phyloP scores from a whole-genome alignment of 2,329 filamentous ascomycete species.

The Knufia petricola region DNA sequence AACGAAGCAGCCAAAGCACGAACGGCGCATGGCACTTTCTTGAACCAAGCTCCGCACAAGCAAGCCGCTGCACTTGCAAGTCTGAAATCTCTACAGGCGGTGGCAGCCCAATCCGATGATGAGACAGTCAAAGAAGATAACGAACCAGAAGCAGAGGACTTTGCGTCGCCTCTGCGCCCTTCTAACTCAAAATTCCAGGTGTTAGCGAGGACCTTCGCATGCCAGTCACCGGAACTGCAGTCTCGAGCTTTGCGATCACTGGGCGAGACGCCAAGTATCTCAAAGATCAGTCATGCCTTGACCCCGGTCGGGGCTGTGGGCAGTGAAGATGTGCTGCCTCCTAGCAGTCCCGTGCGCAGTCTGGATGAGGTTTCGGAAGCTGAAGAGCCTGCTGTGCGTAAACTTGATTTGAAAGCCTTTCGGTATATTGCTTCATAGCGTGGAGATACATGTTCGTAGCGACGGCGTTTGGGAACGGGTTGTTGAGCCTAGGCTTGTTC shows the following conservation, averaged over 20 bases:
- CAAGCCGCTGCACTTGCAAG: slow-evolving; percentile 13
- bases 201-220: slow-evolving; percentile 13
- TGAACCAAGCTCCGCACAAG: slow-evolving; percentile 8
- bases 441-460: neutral
- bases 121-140: neutral
- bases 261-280: slow-evolving; percentile 4
- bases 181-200: neutral
- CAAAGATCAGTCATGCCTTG: slow-evolving; percentile 7
- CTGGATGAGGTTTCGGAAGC: slow-evolving; percentile 25
- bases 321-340: slow-evolving; percentile 45
- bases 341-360: slow-evolving; percentile 31
- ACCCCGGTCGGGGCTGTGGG: slow-evolving; percentile 24
- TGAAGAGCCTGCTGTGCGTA: slow-evolving; percentile 13
- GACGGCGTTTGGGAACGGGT: neutral
- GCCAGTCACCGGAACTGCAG: slow-evolving; percentile 11
- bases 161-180: neutral
- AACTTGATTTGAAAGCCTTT: slow-evolving; percentile 30
- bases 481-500: neutral
- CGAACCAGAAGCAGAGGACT: slow-evolving; percentile 1
- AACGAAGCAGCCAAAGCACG: slow-evolving; percentile 20
- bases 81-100: slow-evolving; percentile 5
- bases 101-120: slow-evolving; percentile 2
- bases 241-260: slow-evolving; percentile 16
- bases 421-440: slow-evolving; percentile 26
- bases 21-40: slow-evolving; percentile 8